These are phyloP conservation scores for Lenzites betulinus DNA, from an alignment of 768 basidiomycete genomes.

Conservation along the genomic window DNA sequence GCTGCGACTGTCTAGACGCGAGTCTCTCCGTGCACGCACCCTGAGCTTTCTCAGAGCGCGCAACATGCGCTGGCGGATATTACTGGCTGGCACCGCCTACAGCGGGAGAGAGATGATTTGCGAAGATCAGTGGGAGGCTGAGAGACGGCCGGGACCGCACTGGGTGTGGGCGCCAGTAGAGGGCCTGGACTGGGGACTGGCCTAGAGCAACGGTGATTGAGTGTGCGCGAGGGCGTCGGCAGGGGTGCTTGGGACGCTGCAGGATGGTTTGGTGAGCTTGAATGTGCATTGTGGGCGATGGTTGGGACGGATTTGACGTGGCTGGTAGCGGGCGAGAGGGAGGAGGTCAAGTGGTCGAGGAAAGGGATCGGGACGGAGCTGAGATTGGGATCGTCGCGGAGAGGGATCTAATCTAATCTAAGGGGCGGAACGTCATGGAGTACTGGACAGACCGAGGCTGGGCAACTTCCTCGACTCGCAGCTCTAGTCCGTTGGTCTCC, in stretches of 20 bases:
- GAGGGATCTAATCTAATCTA: conserved; percentile 18
- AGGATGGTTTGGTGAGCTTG: not conserved
- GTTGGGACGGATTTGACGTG: not conserved
- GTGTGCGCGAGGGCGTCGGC: not conserved
- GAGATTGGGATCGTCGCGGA: not conserved
- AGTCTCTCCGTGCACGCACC: not conserved
- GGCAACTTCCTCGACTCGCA: not conserved
- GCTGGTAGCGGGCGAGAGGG: too few species aligned
- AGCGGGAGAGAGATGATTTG: not conserved
- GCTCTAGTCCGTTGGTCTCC: conserved; percentile 6
- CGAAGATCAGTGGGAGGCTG: not conserved
- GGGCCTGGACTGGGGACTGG: not conserved
- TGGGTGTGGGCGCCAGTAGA: not conserved
- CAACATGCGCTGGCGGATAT: not conserved
- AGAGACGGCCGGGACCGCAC: not conserved
- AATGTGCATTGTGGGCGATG: not conserved
- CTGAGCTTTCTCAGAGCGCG: not conserved
- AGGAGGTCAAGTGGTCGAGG: not conserved
- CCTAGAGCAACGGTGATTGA: not conserved
- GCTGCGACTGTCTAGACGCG: not conserved
- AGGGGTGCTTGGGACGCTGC: not conserved
- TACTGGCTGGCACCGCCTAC: not conserved
- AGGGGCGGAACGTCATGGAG: not conserved
- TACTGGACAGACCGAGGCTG: conserved; percentile 15
- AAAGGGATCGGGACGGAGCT: not conserved